These are phyloP conservation scores for Yamadazyma scolyti DNA, from an alignment of 805 yeast species.

Conservation along the genomic window DNA sequence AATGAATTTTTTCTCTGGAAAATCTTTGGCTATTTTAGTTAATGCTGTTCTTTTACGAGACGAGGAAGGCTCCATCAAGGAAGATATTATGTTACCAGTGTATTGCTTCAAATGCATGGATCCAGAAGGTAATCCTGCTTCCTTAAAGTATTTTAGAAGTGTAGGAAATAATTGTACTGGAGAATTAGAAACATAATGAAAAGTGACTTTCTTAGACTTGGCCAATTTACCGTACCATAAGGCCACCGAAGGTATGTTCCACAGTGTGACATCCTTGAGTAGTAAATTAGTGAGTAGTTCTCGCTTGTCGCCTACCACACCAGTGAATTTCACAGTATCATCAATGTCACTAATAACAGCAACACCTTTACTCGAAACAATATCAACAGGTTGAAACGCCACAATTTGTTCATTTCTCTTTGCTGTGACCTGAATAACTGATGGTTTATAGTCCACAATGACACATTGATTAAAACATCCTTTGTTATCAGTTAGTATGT, in stretches of 20 bases:
- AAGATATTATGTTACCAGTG: constrained; percentile 73
- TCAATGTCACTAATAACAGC: constrained; percentile 89
- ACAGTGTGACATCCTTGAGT: constrained; percentile 57
- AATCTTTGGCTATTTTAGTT: constrained; percentile 61
- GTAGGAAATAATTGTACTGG: constrained; percentile 84
- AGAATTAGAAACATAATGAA: constrained; percentile 93
- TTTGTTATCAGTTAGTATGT: constrained; percentile 52
- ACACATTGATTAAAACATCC: constrained; percentile 64
- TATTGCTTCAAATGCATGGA: constrained; percentile 87
- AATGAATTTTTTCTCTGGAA: constrained; percentile 73
- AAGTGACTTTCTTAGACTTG: constrained; percentile 44
- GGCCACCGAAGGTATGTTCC: constrained; percentile 72
- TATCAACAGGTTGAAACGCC: constrained; percentile 41
- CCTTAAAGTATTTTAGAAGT: constrained; percentile 52
- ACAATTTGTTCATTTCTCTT: constrained; percentile 44
- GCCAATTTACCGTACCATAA: constrained; percentile 63
- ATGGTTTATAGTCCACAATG: constrained; percentile 57
- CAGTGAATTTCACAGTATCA: constrained; percentile 89
- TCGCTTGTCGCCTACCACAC: constrained; percentile 84
- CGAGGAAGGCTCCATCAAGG: constrained; percentile 82
- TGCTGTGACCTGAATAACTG: constrained; percentile 50
- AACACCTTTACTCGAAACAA: constrained; percentile 48
- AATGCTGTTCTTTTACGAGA: constrained; percentile 73
- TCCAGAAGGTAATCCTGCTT: constrained; percentile 65
- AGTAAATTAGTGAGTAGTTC: constrained; percentile 78